These are phyloP conservation scores for Neurospora sp. DNA, from an alignment of 495 filamentous ascomycete species.

Conservation along the genomic window DNA sequence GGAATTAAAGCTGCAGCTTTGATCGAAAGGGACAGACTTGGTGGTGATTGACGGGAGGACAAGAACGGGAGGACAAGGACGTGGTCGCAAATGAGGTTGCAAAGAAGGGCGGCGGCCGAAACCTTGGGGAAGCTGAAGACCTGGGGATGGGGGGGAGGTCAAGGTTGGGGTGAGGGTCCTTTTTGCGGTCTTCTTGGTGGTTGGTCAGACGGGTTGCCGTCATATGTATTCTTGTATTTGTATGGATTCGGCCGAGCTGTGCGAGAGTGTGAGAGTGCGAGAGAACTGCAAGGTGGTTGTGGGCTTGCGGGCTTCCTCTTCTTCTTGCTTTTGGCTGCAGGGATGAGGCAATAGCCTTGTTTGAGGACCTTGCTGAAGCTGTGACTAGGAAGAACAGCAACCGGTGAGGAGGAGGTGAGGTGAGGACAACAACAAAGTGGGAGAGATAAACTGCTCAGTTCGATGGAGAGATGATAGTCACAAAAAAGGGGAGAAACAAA, in stretches of 20 bases:
- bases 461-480: background rate
- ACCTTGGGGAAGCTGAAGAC: background rate
- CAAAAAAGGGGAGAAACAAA: background rate
- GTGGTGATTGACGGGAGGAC: background rate
- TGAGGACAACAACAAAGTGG: too few species aligned
- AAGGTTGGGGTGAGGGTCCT: background rate
- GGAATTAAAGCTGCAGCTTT: background rate
- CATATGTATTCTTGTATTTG: background rate
- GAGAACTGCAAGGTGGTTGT: background rate
- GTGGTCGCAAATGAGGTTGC: background rate
- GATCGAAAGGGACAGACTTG: background rate
- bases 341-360: background rate
- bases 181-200: background rate
- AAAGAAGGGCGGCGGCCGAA: background rate
- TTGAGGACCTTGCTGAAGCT: background rate
- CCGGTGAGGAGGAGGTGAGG: background rate
- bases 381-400: background rate
- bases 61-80: background rate
- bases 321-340: background rate
- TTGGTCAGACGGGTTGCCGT: background rate
- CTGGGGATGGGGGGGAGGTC: background rate
- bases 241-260: background rate
- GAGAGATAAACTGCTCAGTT: background rate
- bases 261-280: background rate
- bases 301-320: background rate